phyloP scores from a whole-genome alignment of 768 basidiomycete genomes.

The Mycena maculata region DNA sequence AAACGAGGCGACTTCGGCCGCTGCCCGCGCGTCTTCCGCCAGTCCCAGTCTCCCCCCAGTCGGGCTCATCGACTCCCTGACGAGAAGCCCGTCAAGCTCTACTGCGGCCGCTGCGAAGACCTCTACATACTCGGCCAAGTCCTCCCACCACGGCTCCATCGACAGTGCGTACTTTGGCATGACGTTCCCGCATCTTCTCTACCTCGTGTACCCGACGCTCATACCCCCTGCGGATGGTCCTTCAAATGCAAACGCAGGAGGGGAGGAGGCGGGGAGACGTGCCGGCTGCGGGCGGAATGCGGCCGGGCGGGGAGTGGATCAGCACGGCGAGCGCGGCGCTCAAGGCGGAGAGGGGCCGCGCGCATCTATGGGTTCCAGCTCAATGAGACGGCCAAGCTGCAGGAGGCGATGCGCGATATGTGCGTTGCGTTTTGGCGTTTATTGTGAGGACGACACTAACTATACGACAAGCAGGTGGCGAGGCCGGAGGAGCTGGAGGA shows the following conservation, averaged over 20 bases:
- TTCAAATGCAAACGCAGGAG: constrained; percentile 45
- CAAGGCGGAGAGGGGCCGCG: constrained; percentile 90
- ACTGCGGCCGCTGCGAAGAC: constrained; percentile 98
- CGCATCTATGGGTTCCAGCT: constrained; percentile 98
- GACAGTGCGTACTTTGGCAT: constrained; percentile 99
- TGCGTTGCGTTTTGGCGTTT: constrained; percentile 46
- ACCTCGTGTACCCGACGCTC: constrained; percentile 95
- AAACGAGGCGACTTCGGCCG: constrained; percentile 98
- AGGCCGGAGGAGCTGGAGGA: constrained; percentile 61
- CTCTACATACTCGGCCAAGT: constrained; percentile 98
- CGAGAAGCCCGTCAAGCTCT: constrained; percentile 98
- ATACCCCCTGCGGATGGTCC: constrained; percentile 63
- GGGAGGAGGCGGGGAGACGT: constrained; percentile 58
- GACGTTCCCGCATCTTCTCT: constrained; percentile 96
- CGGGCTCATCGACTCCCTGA: constrained; percentile 97
- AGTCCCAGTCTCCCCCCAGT: constrained; percentile 96
- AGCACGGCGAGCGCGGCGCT: constrained; percentile 86
- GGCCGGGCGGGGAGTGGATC: constrained; percentile 71
- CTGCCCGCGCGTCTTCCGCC: constrained; percentile 97
- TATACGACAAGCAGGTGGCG: constrained; percentile 54
- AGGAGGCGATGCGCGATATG: constrained; percentile 92
- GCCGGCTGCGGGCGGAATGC: constrained; percentile 64
- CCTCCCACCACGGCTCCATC: constrained; percentile 95
- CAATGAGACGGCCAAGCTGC: constrained; percentile 94
- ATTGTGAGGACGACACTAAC: constrained; percentile 3